Percentiles rank a stretch among this genome's conserved stretches.
phyloP scores from a whole-genome alignment of 108 stramenopile species.

The Cyclostephanos tholiformis region DNA sequence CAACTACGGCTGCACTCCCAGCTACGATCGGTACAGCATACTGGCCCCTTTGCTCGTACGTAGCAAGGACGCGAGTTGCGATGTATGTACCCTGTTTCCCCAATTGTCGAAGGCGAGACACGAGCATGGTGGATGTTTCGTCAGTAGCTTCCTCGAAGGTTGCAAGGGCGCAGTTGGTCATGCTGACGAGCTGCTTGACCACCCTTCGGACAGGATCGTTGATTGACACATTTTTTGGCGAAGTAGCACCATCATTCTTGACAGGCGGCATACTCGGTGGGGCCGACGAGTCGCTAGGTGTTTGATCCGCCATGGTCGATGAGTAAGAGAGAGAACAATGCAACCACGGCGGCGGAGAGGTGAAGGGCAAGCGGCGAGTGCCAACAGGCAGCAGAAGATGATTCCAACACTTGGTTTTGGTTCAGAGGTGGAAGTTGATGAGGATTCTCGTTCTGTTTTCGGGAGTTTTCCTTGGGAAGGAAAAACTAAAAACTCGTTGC shows the following conservation, averaged over 20 bases:
- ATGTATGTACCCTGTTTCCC: slow-evolving; percentile 19
- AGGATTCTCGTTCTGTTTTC: too few species aligned
- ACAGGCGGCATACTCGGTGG: background rate
- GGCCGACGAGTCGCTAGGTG: background rate
- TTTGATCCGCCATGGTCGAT: slow-evolving; percentile 13
- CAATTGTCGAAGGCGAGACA: slow-evolving; percentile 29
- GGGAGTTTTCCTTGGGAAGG: too few species aligned
- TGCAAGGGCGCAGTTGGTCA: slow-evolving; percentile 42
- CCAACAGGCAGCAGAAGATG: too few species aligned
- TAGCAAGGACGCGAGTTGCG: slow-evolving; percentile 20
- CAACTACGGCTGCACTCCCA: slow-evolving; percentile 35
- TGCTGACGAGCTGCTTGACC: slow-evolving; percentile 20
- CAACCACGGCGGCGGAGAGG: background rate
- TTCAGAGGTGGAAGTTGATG: background rate
- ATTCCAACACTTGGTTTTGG: background rate
- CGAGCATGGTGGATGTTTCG: slow-evolving; percentile 22
- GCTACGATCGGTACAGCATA: slow-evolving; percentile 48
- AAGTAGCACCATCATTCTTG: slow-evolving; percentile 10
- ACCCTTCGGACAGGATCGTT: slow-evolving; percentile 31
- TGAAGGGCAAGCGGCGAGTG: background rate
- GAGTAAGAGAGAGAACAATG: background rate
- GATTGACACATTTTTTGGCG: background rate
- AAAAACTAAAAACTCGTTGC: too few species aligned
- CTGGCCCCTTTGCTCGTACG: slow-evolving; percentile 37
- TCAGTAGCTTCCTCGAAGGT: slow-evolving; percentile 34